phyloP scores from a whole-genome alignment of 73 alveolate species.

The Paraurostyla sp. region DNA sequence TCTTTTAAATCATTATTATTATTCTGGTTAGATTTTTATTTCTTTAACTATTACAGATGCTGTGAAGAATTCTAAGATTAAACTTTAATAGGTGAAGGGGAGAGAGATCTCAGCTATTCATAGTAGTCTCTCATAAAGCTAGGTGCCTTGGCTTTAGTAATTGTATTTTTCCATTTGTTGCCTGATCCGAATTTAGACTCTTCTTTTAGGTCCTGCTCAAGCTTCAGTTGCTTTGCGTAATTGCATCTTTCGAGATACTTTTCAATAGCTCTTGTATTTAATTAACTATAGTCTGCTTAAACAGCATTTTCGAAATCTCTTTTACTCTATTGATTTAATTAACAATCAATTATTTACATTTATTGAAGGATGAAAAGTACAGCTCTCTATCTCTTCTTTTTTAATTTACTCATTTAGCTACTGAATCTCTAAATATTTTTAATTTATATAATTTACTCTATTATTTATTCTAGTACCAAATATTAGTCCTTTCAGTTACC shows the following conservation, averaged over 20 bases:
- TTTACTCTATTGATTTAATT: not conserved
- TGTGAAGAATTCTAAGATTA: not conserved
- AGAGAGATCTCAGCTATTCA: not conserved
- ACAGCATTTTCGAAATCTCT: not conserved
- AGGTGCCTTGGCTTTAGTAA: constrained; percentile 17
- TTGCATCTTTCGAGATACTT: constrained; percentile 38
- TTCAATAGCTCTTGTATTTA: constrained; percentile 55
- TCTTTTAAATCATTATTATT: not conserved
- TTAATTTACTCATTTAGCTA: not conserved
- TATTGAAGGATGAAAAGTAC: constrained; percentile 32
- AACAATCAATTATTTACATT: not conserved
- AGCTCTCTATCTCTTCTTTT: constrained; percentile 16
- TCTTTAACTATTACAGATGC: not conserved
- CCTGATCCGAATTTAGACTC: constrained; percentile 34
- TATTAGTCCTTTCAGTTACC: not conserved
- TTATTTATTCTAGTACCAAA: constrained; percentile 31
- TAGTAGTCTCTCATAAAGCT: constrained; percentile 22
- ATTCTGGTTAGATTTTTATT: not conserved
- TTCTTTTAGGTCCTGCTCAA: constrained; percentile 40
- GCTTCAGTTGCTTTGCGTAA: constrained; percentile 24
- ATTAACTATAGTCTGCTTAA: constrained; percentile 45
- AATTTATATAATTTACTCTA: not conserved
- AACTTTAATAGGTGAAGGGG: constrained; percentile 1
- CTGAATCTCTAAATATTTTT: not conserved
- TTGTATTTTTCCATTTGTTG: constrained; percentile 7